Base-by-base conservation (phyloP, 1,139 yeast species). In the Yamadazyma membranifaciens region DNA sequence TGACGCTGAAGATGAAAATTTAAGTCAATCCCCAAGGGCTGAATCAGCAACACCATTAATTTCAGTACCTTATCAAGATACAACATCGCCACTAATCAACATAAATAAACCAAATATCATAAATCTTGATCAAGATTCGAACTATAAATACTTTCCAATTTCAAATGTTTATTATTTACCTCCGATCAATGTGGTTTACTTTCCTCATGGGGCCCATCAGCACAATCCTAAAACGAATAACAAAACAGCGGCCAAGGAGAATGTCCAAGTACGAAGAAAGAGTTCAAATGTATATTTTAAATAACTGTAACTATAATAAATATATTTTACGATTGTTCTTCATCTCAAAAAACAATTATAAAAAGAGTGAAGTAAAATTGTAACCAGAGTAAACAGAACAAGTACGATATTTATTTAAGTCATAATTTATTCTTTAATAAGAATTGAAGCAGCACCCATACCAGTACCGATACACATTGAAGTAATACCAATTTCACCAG, bases 401-500 rank as follows among this genome's bases (percentile, higher is more conserved):
- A 12, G 13, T 26, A 11, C 29, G 29, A 26, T 12, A 26, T 11
- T 11, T 26, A 11, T 26, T 26, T 26, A 26, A 28, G 3, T 28
- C 31, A 28, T 34, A 27, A 33, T 20, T 39, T 50, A 50, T 44
- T 50, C 97, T 59, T 74, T 83, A 41, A 88, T 75, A 55, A 89
- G 75, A 41, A 89, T 70, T 24, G 94, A 85, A 41, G 98, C 98
- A 40, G 97, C 97, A 55, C 98, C 98, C 95, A 89, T 91, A 58
- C 98, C 98, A 34, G 96, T 88, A 60, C 98, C 98, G 53, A 91
- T 83, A 72, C 98, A 91, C 98, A 91, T 91, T 49, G 95, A 85
- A 24, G 95, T 87, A 45, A 91, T 82, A 54, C 97, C 97, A 49
- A 88, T 69, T 69, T 88, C 82, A 56, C 94, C 95, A 36, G 77